Evolutionary conservation across 2,329 filamentous ascomycete genomes (phyloP), one percentile per base, ranked within the genome.

Genomic region (Verticillium klebahnii): DNA sequence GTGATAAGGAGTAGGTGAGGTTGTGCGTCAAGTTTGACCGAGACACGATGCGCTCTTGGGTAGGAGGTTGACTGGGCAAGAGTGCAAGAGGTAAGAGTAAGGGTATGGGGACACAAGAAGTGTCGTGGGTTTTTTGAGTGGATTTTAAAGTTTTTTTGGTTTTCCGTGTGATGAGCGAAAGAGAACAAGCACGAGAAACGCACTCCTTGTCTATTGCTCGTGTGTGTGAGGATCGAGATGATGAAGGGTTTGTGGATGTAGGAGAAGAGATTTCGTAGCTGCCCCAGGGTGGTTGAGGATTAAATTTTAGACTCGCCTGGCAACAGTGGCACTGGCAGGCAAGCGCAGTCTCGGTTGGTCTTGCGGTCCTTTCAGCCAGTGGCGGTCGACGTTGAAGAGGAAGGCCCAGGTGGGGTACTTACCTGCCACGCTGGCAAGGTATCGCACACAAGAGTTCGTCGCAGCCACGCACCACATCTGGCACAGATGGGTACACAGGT

Each of bases 121-220:
- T 52, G 45, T 52, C 45, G 45, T 52, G 45, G 45, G 19, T 52
- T 52, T 45, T 84, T 78, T 78, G 73, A 72, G 67, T 74, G 75
- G 77, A 85, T 86, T 84, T 81, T 78, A 77, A 72, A 60, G 70
- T 85, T 87, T 87, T 86, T 86, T 85, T 82, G 75, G 71, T 77
- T 76, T 75, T 77, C 83, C 76, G 74, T 75, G 75, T 73, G 72
- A 69, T 73, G 80, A 80, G 78, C 77, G 80, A 83, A 83, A 81
- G 81, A 83, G 80, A 82, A 79, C 74, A 78, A 81, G 82, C 78
- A 83, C 82, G 80, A 81, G 74, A 77, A 79, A 78, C 81, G 82
- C 80, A 83, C 82, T 83, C 80, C 81, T 80, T 80, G 80, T 79
- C 78, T 78, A 73, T 73, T 77, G 74, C 75, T 76, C 75, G 76